These are phyloP conservation scores for Candida berthetii DNA, from an alignment of 805 yeast species.

Conservation along the genomic window DNA sequence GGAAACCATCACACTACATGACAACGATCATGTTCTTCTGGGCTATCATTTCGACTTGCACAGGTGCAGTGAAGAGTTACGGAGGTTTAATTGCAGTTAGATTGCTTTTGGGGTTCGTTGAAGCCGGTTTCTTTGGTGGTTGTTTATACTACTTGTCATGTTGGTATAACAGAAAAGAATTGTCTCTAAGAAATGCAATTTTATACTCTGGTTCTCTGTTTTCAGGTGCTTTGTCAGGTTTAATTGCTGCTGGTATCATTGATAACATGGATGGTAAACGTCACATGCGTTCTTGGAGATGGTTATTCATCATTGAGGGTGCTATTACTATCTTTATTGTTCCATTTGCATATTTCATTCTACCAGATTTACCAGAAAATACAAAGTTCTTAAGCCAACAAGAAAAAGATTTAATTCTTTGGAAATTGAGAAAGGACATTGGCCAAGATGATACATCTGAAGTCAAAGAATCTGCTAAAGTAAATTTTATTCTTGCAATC, in stretches of 20 bases:
- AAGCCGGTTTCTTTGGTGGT: slow-evolving; percentile 44
- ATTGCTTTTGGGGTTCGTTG: slow-evolving; percentile 37
- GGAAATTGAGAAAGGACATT: slow-evolving; percentile 20
- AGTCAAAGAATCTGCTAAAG: slow-evolving; percentile 22
- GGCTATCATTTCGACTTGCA: slow-evolving; percentile 34
- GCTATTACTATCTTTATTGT: slow-evolving; percentile 43
- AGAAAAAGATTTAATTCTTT: slow-evolving; percentile 31
- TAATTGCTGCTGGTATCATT: slow-evolving; percentile 48
- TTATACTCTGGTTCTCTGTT: slow-evolving; percentile 43
- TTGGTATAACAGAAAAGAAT: slow-evolving; percentile 47
- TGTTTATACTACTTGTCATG: slow-evolving; percentile 44
- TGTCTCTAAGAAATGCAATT: slow-evolving; percentile 43
- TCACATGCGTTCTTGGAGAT: slow-evolving; percentile 46
- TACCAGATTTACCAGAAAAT: slow-evolving; percentile 49
- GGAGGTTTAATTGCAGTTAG: slow-evolving; percentile 24
- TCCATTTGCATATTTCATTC: slow-evolving; percentile 35
- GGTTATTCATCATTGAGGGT: slow-evolving; percentile 54
- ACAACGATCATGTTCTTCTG: slow-evolving; percentile 42
- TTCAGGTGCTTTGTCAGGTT: slow-evolving; percentile 49
- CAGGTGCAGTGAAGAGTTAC: slow-evolving; percentile 23
- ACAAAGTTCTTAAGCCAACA: slow-evolving; percentile 38
- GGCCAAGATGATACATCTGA: slow-evolving; percentile 22
- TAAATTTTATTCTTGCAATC: slow-evolving; percentile 29
- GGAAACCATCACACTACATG: slow-evolving; percentile 45
- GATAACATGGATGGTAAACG: slow-evolving; percentile 32